These are phyloP conservation scores for Coniferiporia sulphurascens DNA, from an alignment of 1,284 basidiomycete genomes.

Conservation along the genomic window DNA sequence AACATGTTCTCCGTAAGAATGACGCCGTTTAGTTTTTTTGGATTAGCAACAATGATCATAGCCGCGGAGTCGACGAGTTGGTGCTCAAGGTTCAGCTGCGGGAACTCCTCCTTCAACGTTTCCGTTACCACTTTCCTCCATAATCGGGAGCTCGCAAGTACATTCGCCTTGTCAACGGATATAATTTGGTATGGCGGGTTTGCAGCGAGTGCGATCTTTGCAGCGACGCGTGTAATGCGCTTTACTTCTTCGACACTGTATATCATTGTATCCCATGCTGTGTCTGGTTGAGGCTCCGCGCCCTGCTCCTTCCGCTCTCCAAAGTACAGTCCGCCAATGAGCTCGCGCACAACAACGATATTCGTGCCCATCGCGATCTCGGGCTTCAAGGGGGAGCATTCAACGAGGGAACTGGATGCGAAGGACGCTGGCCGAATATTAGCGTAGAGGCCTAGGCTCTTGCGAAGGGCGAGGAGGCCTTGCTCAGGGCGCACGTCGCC, in stretches of 20 bases:
- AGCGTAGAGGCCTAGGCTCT: constrained; percentile 91
- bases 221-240: constrained; percentile 94
- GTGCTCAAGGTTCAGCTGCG: constrained; percentile 83
- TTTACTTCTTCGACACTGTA: constrained; percentile 92
- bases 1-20: constrained; percentile 94
- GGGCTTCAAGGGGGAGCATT: constrained; percentile 90
- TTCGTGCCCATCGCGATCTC: constrained; percentile 83
- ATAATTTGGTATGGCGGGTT: constrained; percentile 88
- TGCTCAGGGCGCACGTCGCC: constrained; percentile 93
- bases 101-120: constrained; percentile 79
- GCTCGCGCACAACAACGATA: constrained; percentile 93
- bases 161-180: constrained; percentile 99
- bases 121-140: constrained; percentile 93
- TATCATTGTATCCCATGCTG: constrained; percentile 87
- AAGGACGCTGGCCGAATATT: constrained; percentile 98
- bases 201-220: constrained; percentile 81
- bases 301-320: constrained; percentile 90
- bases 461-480: constrained; percentile 89
- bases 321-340: constrained; percentile 93
- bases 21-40: constrained; percentile 93
- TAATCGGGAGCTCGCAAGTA: constrained; percentile 89
- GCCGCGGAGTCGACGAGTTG: constrained; percentile 94
- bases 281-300: constrained; percentile 51
- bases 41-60: constrained; percentile 93
- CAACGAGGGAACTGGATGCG: constrained; percentile 85